Evolutionary conservation across 176 grass and related monocot genomes (phyloP).

Genomic region (Saccharum officinarum): DNA sequence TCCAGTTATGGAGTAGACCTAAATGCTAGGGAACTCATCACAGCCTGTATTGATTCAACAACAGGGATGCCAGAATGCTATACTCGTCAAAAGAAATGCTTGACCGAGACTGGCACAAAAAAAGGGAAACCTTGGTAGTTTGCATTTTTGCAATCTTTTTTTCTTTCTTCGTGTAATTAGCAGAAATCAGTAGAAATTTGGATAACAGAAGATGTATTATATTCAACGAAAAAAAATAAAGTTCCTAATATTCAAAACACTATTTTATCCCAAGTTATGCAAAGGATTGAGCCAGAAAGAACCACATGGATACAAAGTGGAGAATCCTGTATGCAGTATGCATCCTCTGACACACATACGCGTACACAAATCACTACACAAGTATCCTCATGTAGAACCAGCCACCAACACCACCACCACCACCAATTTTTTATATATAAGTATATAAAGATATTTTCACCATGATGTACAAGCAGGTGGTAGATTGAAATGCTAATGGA

Average conservation of each 20-base stretch:
- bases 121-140: conserved; percentile 11
- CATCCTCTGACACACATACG: neutral
- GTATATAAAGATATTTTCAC: neutral
- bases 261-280: neutral
- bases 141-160: neutral
- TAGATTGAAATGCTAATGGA: neutral
- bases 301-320: neutral
- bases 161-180: neutral
- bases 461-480: neutral
- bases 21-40: conserved; percentile 18
- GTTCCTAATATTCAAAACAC: neutral
- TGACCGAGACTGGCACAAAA: neutral
- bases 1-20: conserved; percentile 18
- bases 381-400: neutral
- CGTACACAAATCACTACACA: neutral
- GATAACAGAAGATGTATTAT: neutral
- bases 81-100: conserved; percentile 12
- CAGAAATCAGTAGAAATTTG: neutral
- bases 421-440: neutral
- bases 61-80: conserved; percentile 23
- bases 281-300: neutral
- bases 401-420: neutral
- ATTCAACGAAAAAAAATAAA: neutral
- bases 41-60: conserved; percentile 1
- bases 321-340: neutral